Evolutionary conservation across 805 yeast species (phyloP).

Genomic region (Ogataea henricii): DNA sequence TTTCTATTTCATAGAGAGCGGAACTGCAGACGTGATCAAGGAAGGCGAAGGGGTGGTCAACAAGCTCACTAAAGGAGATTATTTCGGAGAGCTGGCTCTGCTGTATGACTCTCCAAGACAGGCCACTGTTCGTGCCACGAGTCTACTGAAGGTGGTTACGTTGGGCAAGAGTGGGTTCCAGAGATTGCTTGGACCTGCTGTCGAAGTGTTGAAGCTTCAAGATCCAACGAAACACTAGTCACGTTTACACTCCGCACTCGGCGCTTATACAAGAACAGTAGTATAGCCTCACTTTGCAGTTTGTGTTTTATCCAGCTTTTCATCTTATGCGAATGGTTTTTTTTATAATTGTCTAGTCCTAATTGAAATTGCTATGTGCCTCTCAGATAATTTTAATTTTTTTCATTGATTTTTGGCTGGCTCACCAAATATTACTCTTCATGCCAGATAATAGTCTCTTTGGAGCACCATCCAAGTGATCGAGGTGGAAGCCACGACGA

Average conservation of each 20-base stretch:
- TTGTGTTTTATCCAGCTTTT: slow-evolving; percentile 1
- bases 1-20: slow-evolving; percentile 75
- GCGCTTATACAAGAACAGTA: neutral
- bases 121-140: slow-evolving; percentile 83
- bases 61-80: slow-evolving; percentile 74
- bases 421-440: too few species aligned
- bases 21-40: slow-evolving; percentile 76
- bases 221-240: slow-evolving; percentile 64
- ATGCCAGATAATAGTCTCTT: slow-evolving; percentile 55
- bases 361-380: neutral
- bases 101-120: slow-evolving; percentile 90
- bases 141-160: slow-evolving; percentile 83
- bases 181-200: slow-evolving; percentile 92
- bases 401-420: too few species aligned
- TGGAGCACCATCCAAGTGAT: slow-evolving; percentile 80
- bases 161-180: slow-evolving; percentile 91
- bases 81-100: slow-evolving; percentile 95
- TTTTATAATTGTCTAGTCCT: neutral
- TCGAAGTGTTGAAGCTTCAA: slow-evolving; percentile 79
- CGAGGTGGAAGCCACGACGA: slow-evolving; percentile 74
- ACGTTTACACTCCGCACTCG: neutral
- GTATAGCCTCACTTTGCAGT: neutral
- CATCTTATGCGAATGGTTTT: neutral
- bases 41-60: slow-evolving; percentile 61
- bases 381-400: too few species aligned